A percentile compares a stretch with the other conserved stretches of the same genome.
Evolutionary conservation across 2,329 filamentous ascomycete species (phyloP).

Genomic region (Cryphonectria naterciae): DNA sequence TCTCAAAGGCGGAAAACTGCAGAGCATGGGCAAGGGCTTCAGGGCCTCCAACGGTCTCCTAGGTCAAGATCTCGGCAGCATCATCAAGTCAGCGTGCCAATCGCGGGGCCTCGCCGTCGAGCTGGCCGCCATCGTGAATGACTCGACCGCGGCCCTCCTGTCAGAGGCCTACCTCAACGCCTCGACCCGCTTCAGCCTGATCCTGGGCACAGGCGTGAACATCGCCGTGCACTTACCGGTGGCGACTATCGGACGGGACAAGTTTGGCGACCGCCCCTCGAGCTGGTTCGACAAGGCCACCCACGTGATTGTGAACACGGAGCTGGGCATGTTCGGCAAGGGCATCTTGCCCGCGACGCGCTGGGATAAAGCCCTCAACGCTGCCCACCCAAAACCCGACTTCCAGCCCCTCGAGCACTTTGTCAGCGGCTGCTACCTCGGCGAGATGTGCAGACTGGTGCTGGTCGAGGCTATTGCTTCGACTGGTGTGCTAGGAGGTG

Average conservation of each 20-base stretch:
- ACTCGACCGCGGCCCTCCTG: constrained; percentile 68
- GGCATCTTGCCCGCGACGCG: constrained; percentile 62
- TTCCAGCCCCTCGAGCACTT: constrained; percentile 67
- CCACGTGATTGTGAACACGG: constrained; percentile 70
- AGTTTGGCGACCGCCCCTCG: constrained; percentile 60
- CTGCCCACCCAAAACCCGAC: constrained; percentile 57
- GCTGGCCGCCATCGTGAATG: constrained; percentile 67
- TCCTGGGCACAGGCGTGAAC: constrained; percentile 70
- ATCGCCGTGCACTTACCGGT: constrained; percentile 67
- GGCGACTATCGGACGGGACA: constrained; percentile 55
- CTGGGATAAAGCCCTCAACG: constrained; percentile 62
- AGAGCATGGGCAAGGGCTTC: constrained; percentile 70
- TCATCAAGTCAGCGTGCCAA: constrained; percentile 59
- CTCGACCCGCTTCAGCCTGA: constrained; percentile 65
- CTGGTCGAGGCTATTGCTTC: constrained; percentile 62
- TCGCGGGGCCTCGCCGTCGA: constrained; percentile 56
- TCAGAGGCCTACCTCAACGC: constrained; percentile 64
- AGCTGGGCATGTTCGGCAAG: constrained; percentile 68
- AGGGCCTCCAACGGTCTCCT: constrained; percentile 60
- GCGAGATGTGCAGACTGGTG: constrained; percentile 64
- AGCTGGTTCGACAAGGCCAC: constrained; percentile 62
- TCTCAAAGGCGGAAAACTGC: constrained; percentile 60
- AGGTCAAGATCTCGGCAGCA: constrained; percentile 62
- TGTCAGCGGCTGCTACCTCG: constrained; percentile 68
- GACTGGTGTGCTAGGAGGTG: constrained; percentile 58